Base-by-base conservation (phyloP, 2,329 filamentous ascomycete genomes). In the Colletotrichum sp. region DNA sequence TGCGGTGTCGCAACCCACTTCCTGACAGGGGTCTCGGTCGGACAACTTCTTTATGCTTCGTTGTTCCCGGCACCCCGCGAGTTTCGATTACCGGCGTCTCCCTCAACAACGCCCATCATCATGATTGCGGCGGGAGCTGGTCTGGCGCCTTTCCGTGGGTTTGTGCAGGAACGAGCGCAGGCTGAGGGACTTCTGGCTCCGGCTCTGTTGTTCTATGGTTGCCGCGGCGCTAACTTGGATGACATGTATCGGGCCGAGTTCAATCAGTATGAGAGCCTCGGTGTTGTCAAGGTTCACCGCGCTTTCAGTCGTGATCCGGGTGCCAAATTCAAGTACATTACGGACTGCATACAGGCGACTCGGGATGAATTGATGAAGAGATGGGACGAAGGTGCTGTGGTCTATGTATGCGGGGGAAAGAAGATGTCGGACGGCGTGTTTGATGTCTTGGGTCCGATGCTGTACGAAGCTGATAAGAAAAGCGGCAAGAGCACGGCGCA, bases 131-230 rank as follows among this genome's bases (percentile, higher is more conserved):
- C 52, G 12, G 52, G 52, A 57, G 52, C 52, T 26, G 52, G 52
- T 57, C 24, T 57, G n/a, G 52, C 52, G n/a, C 52, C 52, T 57
- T 57, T 57, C 24, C 52, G 52, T 22, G 52, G 22, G 12, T 57
- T 57, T 26, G n/a, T 57, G 15, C 52, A 57, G 52, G 52, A 57
- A 1, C 52, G 52, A 13, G 52, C 52, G 10, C 24, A 24, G 12
- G 88, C 24, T 16, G 24, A 57, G 24, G 52, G n/a, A 24, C 52
- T 24, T 0, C 22, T 57, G 24, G 52, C 22, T 16, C 52, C 52
- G 15, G 52, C 52, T 57, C 5, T 57, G 22, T 22, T 57, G 52
- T 57, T 57, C 52, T 57, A 57, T 5, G 52, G 52, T 8, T 57
- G 52, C n/a, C 52, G 52, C 6, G 52, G 52, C 15, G n/a, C 52